Conservation (phyloP, 441 rosid species). For the Arabidopsis lyrata region DNA sequence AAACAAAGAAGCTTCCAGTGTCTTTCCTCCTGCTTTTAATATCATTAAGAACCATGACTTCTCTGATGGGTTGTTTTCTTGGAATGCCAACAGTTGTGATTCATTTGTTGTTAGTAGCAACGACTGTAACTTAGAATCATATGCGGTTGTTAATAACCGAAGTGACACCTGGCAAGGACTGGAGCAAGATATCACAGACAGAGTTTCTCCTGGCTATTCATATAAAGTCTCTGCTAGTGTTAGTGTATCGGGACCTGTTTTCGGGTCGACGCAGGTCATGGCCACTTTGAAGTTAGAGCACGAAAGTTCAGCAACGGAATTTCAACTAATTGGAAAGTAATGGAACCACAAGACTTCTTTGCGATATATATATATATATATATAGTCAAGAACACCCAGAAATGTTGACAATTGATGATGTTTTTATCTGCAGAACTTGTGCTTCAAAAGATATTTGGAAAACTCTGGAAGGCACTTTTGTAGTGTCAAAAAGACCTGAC, state of each 20-base stretch:
- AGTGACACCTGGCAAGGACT: conserved; percentile 89
- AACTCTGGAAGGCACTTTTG: conserved; percentile 63
- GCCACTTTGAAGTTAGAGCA: conserved; percentile 80
- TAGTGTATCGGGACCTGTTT: conserved; percentile 61
- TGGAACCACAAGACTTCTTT: conserved; percentile 34
- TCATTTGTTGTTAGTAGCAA: conserved; percentile 62
- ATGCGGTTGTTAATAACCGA: conserved; percentile 78
- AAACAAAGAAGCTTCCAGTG: background rate
- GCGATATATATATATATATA: conserved; percentile 19
- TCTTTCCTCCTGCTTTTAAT: conserved; percentile 39
- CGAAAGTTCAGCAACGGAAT: conserved; percentile 55
- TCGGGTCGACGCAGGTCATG: conserved; percentile 58
- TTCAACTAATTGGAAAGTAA: conserved; percentile 79
- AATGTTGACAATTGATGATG: conserved; percentile 28
- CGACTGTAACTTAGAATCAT: conserved; percentile 45
- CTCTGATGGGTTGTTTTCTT: conserved; percentile 68
- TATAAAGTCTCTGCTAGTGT: conserved; percentile 77
- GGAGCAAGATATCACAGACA: conserved; percentile 83
- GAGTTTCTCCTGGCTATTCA: conserved; percentile 59
- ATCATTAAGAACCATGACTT: conserved; percentile 76
- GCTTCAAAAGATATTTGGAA: conserved; percentile 74
- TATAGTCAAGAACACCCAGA: background rate
- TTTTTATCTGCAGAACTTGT: conserved; percentile 58
- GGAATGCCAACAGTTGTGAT: conserved; percentile 81
- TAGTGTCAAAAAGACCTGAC: conserved; percentile 38